A percentile compares a stretch with the other conserved stretches of the same genome.
These are phyloP conservation scores for Lindgomyces ingoldianus DNA, from an alignment of 495 filamentous ascomycete species.

Conservation along the genomic window DNA sequence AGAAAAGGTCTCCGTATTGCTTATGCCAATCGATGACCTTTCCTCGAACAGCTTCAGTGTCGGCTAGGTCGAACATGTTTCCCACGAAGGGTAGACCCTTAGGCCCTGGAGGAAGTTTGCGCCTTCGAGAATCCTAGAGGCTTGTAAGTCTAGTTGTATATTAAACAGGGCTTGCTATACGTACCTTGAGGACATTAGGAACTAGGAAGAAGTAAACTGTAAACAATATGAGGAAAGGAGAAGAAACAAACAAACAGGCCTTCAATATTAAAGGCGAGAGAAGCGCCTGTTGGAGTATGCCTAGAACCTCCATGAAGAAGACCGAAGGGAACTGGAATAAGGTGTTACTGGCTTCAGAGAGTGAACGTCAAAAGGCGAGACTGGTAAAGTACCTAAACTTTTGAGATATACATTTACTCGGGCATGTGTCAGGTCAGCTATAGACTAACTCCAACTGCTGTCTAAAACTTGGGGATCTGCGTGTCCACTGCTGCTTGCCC, in stretches of 20 bases:
- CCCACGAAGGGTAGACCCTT: slow-evolving; percentile 34
- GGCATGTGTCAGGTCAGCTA: too few relatives aligned
- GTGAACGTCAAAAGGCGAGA: too few relatives aligned
- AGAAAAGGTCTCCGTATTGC: slow-evolving; percentile 34
- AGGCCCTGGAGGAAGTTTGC: slow-evolving; percentile 35
- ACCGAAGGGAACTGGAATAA: not conserved
- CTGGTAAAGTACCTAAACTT: too few relatives aligned
- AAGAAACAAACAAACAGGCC: slow-evolving; percentile 7
- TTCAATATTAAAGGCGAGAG: slow-evolving; percentile 12
- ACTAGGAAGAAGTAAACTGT: slow-evolving; percentile 30
- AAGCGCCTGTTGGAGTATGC: slow-evolving; percentile 1
- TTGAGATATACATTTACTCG: not conserved
- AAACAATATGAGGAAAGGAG: slow-evolving; percentile 17
- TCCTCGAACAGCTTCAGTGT: slow-evolving; percentile 28
- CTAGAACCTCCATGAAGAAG: slow-evolving; percentile 10
- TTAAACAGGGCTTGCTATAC: not conserved
- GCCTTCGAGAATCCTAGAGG: slow-evolving; percentile 28
- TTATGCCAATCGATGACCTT: slow-evolving; percentile 31
- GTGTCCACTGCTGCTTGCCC: not conserved
- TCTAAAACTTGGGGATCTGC: not conserved
- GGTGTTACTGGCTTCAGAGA: too few relatives aligned
- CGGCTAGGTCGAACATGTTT: slow-evolving; percentile 35
- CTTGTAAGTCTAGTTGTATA: not conserved
- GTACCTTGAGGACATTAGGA: slow-evolving; percentile 33
- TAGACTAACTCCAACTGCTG: too few relatives aligned